Base-by-base conservation (phyloP, 208 protist species). In the Phytomonas sp. region DNA sequence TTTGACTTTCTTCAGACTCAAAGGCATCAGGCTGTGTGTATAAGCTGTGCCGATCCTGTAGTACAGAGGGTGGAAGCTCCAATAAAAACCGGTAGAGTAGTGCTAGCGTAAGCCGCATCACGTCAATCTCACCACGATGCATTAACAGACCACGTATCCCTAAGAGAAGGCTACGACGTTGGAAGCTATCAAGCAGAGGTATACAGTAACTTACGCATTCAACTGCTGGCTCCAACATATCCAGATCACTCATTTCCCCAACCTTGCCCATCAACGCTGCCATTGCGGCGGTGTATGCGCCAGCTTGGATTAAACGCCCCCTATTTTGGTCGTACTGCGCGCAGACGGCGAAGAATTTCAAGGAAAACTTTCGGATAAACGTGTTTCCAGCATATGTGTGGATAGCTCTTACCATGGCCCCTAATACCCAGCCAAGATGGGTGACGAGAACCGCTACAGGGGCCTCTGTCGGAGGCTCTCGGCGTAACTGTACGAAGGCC, bases 201-300 rank as follows among this genome's bases (percentile, higher is more conserved):
- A 79, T 75, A 52, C 80, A 78, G 70, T 78, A 76, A 7, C 78
- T 80, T 0, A 91, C 73, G 0, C 81, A 73, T 64, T 91, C 88
- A 6, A 75, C 80, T 0, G 80, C 60, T 12, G 52, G 61, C 11
- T 37, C 70, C 63, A 89, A 88, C 10, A 89, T 63, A 12, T 77
- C 77, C 4, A 72, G 56, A 49, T 49, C 40, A 49, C 40, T 30
- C 66, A 71, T 72, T 71, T 72, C 26, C 65, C 62, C 29, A 64
- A 52, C 29, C 66, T 37, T 31, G 59, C 66, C 2, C 37, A 34
- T 40, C 85, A 42, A 12, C 63, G 60, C 30, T 67, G 62, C 29
- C 6, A 85, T 63, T 29, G 79, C 73, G 26, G 77, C 67, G 19
- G 60, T 52, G 67, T 89, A 88, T 0, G 76, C 83, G 59, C 83